Evolutionary conservation across 345 rosid genomes (phyloP), one percentile per base, ranked within the genome.

Genomic region (Salix purpurea): DNA sequence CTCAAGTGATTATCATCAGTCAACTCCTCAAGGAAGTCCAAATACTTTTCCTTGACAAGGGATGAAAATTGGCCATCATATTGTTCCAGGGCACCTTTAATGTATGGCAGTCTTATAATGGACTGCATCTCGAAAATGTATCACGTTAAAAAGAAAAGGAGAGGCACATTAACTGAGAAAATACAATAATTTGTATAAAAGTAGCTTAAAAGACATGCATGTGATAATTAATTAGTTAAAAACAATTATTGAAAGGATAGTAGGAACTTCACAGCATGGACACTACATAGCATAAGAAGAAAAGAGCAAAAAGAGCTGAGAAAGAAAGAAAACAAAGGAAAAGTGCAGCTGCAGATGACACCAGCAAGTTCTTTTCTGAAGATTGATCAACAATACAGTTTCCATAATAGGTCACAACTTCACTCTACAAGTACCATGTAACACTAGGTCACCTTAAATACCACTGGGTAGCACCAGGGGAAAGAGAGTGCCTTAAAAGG

Each of bases 101-200:
- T 89, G 83, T 84, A 89, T 34, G 98, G 98, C 78, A 93, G 88
- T 85, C 99, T 92, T 78, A 90, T 83, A 77, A 90, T 84, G 79
- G 98, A 93, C 99, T 96, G 92, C 86, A 85, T 37, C 67, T 62
- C 84, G 60, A 83, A 75, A 48, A 83, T 67, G 78, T 7, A 75
- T 61, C 66, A 40, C 62, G 58, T 77, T 32, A 72, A 68, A 62
- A 39, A 74, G 64, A 2, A 42, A 42, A 1, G 1, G n/a, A 74
- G 37, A 48, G 40, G 2, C 48, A 6, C 73, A 32, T 52, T 23
- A 44, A 8, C 2, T 50, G 56, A 48, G 40, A 72, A 18, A 42
- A 61, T 19, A 19, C 4, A 9, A 48, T 48, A 21, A 68, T 39
- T 26, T 5, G 36, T 28, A 10, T 28, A 64, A n/a, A 67, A 65